Base-by-base conservation (phyloP, 169 alveolate species). In the Eimeria praecox region DNA sequence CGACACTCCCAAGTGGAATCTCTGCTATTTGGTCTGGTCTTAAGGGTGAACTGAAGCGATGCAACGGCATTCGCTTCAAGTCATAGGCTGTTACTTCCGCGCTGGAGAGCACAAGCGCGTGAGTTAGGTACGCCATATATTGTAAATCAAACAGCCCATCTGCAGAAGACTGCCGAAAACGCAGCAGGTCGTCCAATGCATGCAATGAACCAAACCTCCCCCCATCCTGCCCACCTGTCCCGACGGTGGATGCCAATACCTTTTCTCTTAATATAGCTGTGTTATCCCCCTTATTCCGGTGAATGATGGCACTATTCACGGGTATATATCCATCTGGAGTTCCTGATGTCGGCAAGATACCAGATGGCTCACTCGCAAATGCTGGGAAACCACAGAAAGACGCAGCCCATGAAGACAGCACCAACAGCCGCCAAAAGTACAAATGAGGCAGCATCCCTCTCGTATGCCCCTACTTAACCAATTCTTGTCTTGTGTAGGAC, bases 1-100 rank as follows among this genome's bases (percentile, higher is more conserved):
- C 93, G 46, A 86, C 93, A 38, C 27, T 86, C 66, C 42, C 62
- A 20, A 86, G 64, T 22, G 93, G 93, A 38, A 86, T 66, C 93
- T 86, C 83, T n/a, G 64, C 93, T 2, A 62, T 62, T 42, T 62
- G 93, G n/a, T 46, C 42, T 40, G 93, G 64, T 40, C n/a, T 62
- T 42, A 86, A 62, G 46, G 93, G 93, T 38, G 93, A 35, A 56
- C 49, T 40, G 80, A 86, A 86, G 64, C 93, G 93, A 46, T 86
- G 93, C 83, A 86, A 44, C 82, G 93, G 93, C 93, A 86, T 86
- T 27, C 82, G 93, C 62, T 86, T 14, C 16, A 86, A 8, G 66
- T 86, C 93, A 20, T 86, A 66, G 49, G 93, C 93, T 24, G 77
- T 20, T 64, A 44, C 46, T n/a, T 86, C 93, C 71, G 24, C 93